Percentiles rank a stretch among this genome's conserved stretches.
phyloP scores from a whole-genome alignment of 441 rosid genomes.

The Hura crepitans region DNA sequence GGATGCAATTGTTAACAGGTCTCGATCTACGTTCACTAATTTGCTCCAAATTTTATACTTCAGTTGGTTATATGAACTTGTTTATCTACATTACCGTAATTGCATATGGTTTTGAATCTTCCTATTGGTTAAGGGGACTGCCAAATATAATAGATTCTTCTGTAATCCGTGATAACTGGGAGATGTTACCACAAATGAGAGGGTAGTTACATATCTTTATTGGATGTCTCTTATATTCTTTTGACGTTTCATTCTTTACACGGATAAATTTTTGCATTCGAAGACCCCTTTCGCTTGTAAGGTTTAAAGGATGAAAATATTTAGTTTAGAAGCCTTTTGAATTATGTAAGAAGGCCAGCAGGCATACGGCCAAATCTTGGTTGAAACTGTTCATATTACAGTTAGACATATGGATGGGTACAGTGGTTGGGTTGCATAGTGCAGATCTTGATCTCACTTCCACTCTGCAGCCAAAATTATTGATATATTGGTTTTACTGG shows the following conservation, averaged over 20 bases:
- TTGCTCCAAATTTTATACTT: conserved; percentile 9
- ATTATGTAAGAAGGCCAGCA: background rate
- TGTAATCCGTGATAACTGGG: background rate
- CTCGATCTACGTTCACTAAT: background rate
- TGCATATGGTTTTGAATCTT: conserved; percentile 11
- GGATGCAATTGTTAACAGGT: conserved; percentile 89
- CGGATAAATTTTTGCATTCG: background rate
- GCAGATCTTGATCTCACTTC: background rate
- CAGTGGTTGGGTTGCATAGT: background rate
- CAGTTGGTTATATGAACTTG: conserved; percentile 3
- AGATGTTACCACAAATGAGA: background rate
- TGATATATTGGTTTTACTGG: background rate
- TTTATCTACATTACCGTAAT: background rate
- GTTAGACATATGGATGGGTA: background rate
- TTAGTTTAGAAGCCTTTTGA: background rate
- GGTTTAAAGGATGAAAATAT: background rate
- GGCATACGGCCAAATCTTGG: background rate
- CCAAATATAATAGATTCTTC: background rate
- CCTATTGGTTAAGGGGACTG: background rate
- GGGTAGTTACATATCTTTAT: background rate
- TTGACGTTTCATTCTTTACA: background rate
- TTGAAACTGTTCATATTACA: background rate
- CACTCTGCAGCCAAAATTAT: background rate
- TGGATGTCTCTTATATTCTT: background rate
- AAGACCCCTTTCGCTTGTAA: background rate